Evolutionary conservation across 1,284 basidiomycete species (phyloP).

Genomic region (Boletellus deceptivus): DNA sequence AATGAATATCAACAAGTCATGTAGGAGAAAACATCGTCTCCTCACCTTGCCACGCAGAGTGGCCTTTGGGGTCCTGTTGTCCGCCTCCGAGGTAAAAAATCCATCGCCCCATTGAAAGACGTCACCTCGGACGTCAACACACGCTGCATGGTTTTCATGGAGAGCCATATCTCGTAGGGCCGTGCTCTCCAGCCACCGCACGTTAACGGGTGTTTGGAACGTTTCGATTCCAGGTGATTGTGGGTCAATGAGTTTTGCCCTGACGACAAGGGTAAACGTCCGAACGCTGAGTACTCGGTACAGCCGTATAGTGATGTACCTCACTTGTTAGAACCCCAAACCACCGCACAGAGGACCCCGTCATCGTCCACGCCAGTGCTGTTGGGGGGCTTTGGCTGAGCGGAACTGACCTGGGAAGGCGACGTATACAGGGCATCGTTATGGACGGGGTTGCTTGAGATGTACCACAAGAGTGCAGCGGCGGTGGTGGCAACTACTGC

Average conservation of each 20-base stretch:
- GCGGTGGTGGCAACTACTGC: slow-evolving; percentile 23
- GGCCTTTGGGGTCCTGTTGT: slow-evolving; percentile 34
- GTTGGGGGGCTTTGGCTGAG: slow-evolving; percentile 3
- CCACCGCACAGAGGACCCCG: slow-evolving; percentile 40
- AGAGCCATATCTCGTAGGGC: slow-evolving; percentile 78
- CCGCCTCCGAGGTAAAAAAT: slow-evolving; percentile 44
- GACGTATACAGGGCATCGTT: slow-evolving; percentile 32
- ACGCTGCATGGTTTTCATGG: slow-evolving; percentile 74
- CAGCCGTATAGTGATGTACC: slow-evolving; percentile 11
- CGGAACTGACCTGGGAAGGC: slow-evolving; percentile 5
- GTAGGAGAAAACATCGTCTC: background rate
- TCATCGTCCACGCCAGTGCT: slow-evolving; percentile 26
- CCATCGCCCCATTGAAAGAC: slow-evolving; percentile 86
- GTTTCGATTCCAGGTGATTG: slow-evolving; percentile 35
- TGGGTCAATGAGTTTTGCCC: slow-evolving; percentile 46
- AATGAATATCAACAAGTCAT: background rate
- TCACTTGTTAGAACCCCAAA: slow-evolving; percentile 62
- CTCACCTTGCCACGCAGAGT: slow-evolving; percentile 70
- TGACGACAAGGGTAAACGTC: slow-evolving; percentile 23
- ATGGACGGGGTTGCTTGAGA: slow-evolving; percentile 30
- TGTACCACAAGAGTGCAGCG: slow-evolving; percentile 36
- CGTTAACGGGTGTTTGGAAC: slow-evolving; percentile 49
- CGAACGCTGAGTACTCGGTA: background rate
- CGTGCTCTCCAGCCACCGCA: slow-evolving; percentile 56
- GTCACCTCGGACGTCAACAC: slow-evolving; percentile 84